These are phyloP conservation scores for Colletotrichum gloeosporioides DNA, from an alignment of 2,329 filamentous ascomycete species.

Conservation along the genomic window DNA sequence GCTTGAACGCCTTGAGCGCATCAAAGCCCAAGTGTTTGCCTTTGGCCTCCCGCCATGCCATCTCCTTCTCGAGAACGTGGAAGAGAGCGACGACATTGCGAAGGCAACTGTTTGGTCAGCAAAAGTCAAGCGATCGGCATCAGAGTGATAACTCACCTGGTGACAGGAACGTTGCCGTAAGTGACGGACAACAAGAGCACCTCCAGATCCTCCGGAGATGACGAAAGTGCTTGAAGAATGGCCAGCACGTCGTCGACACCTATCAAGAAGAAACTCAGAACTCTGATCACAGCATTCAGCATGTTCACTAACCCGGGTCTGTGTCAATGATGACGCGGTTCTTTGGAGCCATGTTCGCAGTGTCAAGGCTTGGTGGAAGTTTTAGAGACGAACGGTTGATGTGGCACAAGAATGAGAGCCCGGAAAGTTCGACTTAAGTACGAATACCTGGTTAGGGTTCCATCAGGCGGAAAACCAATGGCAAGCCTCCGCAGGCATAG, in stretches of 20 bases:
- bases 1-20: constrained; percentile 74
- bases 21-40: constrained; percentile 77
- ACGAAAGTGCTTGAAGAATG: constrained; percentile 83
- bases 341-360: constrained; percentile 63
- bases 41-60: constrained; percentile 77
- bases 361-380: too few species aligned
- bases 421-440: too few species aligned
- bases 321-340: constrained; percentile 94
- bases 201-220: constrained; percentile 83
- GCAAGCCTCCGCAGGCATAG: too few species aligned
- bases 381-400: too few species aligned
- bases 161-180: constrained; percentile 90
- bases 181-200: constrained; percentile 86
- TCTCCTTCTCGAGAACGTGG: constrained; percentile 88
- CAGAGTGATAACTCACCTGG: constrained; percentile 60
- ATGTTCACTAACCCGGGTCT: constrained; percentile 70
- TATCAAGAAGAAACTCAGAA: constrained; percentile 27
- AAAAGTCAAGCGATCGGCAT: background rate
- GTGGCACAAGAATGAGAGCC: too few species aligned
- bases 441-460: too few species aligned
- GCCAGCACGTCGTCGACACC: constrained; percentile 93
- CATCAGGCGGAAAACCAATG: too few species aligned
- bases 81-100: constrained; percentile 91
- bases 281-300: background rate
- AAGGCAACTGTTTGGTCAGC: constrained; percentile 66